phyloP scores from a whole-genome alignment of 2,329 filamentous ascomycete species.

The Apiospora marii region DNA sequence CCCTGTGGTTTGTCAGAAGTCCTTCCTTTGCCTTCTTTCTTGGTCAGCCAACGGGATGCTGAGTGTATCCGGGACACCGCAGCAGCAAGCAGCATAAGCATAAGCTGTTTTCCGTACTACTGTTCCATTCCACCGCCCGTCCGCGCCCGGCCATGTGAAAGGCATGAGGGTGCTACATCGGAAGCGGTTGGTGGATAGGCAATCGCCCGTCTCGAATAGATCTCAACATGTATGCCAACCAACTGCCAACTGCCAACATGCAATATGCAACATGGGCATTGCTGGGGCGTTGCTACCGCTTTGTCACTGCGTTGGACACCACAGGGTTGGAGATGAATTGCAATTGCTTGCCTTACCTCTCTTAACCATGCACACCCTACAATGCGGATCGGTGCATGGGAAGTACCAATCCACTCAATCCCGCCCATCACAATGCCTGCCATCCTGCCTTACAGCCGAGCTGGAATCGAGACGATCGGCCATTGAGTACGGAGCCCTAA shows the following conservation, averaged over 20 bases:
- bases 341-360: not conserved
- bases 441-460: not conserved
- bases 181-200: not conserved
- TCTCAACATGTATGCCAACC: not conserved
- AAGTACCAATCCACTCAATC: not conserved
- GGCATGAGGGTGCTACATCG: not conserved
- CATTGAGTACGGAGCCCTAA: not conserved
- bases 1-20: constrained; percentile 7
- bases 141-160: not conserved
- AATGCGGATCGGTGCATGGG: constrained; percentile 13
- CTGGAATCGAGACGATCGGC: not conserved
- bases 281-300: not conserved
- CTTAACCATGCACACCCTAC: not conserved
- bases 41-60: constrained; percentile 3
- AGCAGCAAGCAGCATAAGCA: not conserved
- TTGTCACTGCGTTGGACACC: not conserved
- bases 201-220: constrained; percentile 12
- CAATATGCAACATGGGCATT: not conserved
- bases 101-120: not conserved
- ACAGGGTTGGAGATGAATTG: not conserved
- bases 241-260: not conserved
- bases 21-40: constrained; percentile 10
- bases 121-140: constrained; percentile 4
- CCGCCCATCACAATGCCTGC: constrained; percentile 15
- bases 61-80: constrained; percentile 13